phyloP scores from a whole-genome alignment of 192 early-diverging fungal genomes.

The Phycomyces blakesleeanus region DNA sequence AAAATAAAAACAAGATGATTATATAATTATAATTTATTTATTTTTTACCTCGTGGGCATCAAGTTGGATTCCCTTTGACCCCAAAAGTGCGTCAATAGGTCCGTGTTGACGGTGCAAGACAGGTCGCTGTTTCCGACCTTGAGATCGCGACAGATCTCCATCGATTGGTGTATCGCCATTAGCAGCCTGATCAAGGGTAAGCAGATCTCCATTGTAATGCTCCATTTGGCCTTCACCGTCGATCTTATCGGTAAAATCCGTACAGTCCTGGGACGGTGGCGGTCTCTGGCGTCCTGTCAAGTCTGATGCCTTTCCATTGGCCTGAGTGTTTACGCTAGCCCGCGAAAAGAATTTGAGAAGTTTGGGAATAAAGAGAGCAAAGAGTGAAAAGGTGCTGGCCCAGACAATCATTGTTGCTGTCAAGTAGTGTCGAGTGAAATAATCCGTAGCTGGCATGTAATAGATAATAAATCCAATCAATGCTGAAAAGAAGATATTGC shows the following conservation, averaged over 20 bases:
- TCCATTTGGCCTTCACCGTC: not conserved
- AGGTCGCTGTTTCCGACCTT: not conserved
- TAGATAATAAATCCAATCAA: constrained; percentile 41
- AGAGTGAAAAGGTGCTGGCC: constrained; percentile 44
- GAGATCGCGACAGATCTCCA: not conserved
- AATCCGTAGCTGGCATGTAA: constrained; percentile 38
- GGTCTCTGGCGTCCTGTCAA: not conserved
- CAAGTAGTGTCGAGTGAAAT: constrained; percentile 38
- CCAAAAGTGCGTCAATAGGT: not conserved
- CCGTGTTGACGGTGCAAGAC: not conserved
- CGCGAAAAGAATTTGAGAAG: constrained; percentile 17
- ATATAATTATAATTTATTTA: too few relatives aligned
- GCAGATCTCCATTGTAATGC: constrained; percentile 4
- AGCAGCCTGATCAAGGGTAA: constrained; percentile 19
- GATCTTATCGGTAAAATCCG: constrained; percentile 16
- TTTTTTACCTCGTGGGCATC: constrained; percentile 36
- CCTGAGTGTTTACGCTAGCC: not conserved
- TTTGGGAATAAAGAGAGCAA: constrained; percentile 45
- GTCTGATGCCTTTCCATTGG: constrained; percentile 10
- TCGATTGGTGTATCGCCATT: constrained; percentile 4
- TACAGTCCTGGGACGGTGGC: not conserved
- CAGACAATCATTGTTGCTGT: constrained; percentile 42
- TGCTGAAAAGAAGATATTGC: constrained; percentile 46
- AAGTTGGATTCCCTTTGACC: not conserved
- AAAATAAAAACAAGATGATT: not conserved